Evolutionary conservation across 2,329 filamentous ascomycete species (phyloP), one percentile per base, ranked within the genome.

Genomic region (Nigrospora oryzae): DNA sequence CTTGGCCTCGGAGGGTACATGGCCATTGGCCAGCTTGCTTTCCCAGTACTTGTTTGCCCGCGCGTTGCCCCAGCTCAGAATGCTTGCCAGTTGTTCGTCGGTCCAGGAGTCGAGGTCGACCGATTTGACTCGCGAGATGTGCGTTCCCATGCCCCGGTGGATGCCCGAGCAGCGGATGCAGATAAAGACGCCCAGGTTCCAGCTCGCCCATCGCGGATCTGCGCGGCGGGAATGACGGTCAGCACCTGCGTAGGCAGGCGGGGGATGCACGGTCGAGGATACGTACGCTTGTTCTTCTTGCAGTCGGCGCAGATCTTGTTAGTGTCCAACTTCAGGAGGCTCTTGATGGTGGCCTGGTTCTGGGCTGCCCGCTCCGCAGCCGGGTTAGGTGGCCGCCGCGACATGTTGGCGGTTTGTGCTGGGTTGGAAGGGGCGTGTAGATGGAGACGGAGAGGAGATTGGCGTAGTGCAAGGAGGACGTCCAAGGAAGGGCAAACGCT

Each of bases 41-140:
- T 98, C 94, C 91, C 91, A 98, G 65, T 97, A 95, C 74, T 95
- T 97, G 72, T 98, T 98, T 46, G 93, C 93, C 65, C 90, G 84
- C 45, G 85, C 80, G 65, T 98, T 98, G 48, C 93, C 93, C 94
- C 93, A 98, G 71, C 80, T 88, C 51, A 98, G 66, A 53, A 98
- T 84, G 66, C 88, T 96, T 65, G 93, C 84, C 48, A 97, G 74
- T 71, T 98, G 93, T 66, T 98, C 93, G 64, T 98, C 93, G 51
- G 93, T 98, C 93, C 93, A 98, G 23, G 91, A 84, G 66, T 98
- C 93, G 52, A 98, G 81, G 65, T 98, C 93, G 55, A 98, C 93
- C 2, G 90, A 96, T 67, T 98, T 98, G 65, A 98, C 93, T 66
- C 87, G 80, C 67, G 89, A 96, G 65, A 98, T 96, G 69, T 98